These are phyloP conservation scores for Chytriomyces confervae DNA, from an alignment of 192 early-diverging fungal genomes.

Conservation along the genomic window DNA sequence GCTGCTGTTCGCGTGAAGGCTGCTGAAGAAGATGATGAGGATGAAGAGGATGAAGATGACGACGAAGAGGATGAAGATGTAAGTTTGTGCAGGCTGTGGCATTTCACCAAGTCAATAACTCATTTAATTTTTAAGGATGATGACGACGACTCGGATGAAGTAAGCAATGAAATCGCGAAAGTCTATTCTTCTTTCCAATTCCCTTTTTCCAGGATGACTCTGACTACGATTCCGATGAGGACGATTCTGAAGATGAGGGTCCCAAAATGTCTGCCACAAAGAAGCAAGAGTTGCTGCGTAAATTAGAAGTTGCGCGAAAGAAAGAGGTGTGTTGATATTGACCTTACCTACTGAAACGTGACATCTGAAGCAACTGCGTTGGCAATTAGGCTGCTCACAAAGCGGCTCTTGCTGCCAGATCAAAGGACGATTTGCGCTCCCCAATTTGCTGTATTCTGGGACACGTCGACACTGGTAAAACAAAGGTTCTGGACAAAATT, in stretches of 20 bases:
- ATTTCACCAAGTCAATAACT: no score
- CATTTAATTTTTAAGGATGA: conserved; percentile 25
- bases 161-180: not conserved
- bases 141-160: conserved; percentile 33
- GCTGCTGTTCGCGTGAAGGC: conserved; percentile 11
- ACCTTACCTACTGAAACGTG: not conserved
- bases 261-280: conserved; percentile 64
- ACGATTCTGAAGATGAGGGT: conserved; percentile 60
- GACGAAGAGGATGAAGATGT: conserved; percentile 31
- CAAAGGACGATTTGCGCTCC: conserved; percentile 89
- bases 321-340: conserved; percentile 48
- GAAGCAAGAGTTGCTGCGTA: conserved; percentile 66
- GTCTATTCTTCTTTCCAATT: not conserved
- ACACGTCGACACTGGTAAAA: conserved; percentile 96
- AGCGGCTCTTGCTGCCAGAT: conserved; percentile 67
- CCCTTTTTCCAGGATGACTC: conserved; percentile 28
- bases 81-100: conserved; percentile 24
- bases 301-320: conserved; percentile 80
- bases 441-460: conserved; percentile 99
- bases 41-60: conserved; percentile 39
- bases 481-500: conserved; percentile 98
- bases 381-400: conserved; percentile 26
- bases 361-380: not conserved
- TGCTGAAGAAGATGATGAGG: conserved; percentile 41
- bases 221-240: conserved; percentile 38